Evolutionary conservation across 202 grass and related monocot species (phyloP), one percentile per base, ranked within the genome.

Genomic region (Cymbopogon flexuosus): DNA sequence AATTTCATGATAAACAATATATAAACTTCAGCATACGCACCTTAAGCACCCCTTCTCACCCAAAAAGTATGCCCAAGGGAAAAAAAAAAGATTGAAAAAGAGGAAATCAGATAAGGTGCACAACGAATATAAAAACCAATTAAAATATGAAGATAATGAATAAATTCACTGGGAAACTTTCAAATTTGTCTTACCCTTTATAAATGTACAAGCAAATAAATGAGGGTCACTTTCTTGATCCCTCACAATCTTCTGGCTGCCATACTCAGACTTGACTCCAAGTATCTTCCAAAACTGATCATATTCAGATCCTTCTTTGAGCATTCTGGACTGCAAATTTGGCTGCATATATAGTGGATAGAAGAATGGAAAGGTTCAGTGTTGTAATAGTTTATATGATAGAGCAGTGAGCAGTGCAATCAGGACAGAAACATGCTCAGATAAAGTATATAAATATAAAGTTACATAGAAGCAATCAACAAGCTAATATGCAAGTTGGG

Each of bases 201-300:
- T 85, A 88, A 91, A 95, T 78, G 84, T 89, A 90, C 90, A 99
- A 67, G 90, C 91, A 71, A 99, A 91, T 61, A 99, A 88, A 88
- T 91, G 90, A 24, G 92, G 84, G 9, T 99, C 96, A 80, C 82
- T 91, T 88, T 99, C 96, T 84, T 83, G 88, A 72, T 99, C 88
- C 76, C 83, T 95, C 6, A 60, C 84, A 45, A 95, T 87, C 83
- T 90, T 99, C 72, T 99, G 96, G 84, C 92, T 88, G 8, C 90
- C 67, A 76, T 95, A 95, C 82, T 99, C 92, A 64, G 92, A 93
- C 88, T 95, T 99, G 39, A 93, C 87, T 51, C 96, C 90, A 60
- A 99, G 82, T 60, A 91, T 81, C 86, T 87, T 93, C 96, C 96
- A 99, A 87, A 95, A 99, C 47, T 93, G 92, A 63, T 99, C 96